Base-by-base conservation (phyloP, 495 filamentous ascomycete genomes). In the Hyphodiscus hymeniophilus region DNA sequence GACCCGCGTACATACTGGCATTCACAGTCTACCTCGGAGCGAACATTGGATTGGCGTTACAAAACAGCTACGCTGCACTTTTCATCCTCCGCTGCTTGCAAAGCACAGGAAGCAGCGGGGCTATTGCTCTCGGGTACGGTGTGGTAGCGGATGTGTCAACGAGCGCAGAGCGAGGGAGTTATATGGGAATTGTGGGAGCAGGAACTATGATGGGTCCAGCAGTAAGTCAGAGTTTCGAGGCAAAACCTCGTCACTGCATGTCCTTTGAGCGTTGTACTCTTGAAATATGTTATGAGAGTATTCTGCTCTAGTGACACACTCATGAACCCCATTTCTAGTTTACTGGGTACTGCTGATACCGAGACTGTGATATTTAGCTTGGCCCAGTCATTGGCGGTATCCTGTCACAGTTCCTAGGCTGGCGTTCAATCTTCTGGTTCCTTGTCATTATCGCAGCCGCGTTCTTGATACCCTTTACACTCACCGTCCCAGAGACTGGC, bases 371-470 rank as follows among this genome's bases (percentile, higher is more conserved):
- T n/a, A n/a, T n/a, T n/a, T n/a, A n/a, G n/a, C n/a, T n/a, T n/a
- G 79, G 76, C 1, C 82, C 81, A 0, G 68, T 84, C 0, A 69
- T 88, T 15, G 84, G 84, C 2, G 84, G 84, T 0, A 48, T 86
- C 0, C 63, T 88, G 0, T 65, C 71, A 7, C 69, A 84, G 24
- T 83, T 75, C 38, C 66, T 87, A 0, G 81, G 80, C 0, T 89
- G 84, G 84, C 58, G 77, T 20, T 68, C 74, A 38, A 82, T 85
- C 34, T 91, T 89, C 58, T 87, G 82, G 82, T 87, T 88, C 51
- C 66, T 85, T 23, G 68, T 72, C 38, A 85, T 87, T 35, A 56
- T 80, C 22, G 65, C 69, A 11, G 75, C 66, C 0, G 63, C 65
- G 16, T 78, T 71, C 59, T 60, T 80, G 7, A 53, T 79, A 20